phyloP scores from a whole-genome alignment of 176 grass and related monocot species.

The Lolium perenne region DNA sequence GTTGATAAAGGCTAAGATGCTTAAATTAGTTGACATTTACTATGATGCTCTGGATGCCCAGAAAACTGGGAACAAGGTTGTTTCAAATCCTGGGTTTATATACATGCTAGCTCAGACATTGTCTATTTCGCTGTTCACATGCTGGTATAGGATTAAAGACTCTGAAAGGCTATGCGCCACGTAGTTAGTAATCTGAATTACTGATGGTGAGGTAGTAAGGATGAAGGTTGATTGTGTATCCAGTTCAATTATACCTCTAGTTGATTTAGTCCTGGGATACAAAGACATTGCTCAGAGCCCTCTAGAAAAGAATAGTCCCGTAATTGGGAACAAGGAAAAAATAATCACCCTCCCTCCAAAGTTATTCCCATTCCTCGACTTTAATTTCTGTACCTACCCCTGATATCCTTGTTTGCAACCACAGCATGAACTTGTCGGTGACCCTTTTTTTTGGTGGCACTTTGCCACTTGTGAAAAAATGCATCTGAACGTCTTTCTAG shows the following conservation, averaged over 20 bases:
- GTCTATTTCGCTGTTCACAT: not conserved
- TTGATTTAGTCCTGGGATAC: not conserved
- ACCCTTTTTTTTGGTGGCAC: no score
- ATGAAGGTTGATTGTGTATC: not conserved
- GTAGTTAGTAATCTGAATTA: no score
- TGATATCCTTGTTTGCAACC: no score
- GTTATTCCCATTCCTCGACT: not conserved
- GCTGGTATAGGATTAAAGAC: not conserved
- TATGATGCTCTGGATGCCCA: constrained; percentile 76
- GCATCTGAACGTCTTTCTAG: no score
- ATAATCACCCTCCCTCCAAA: not conserved
- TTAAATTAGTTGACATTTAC: constrained; percentile 72
- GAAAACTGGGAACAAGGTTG: constrained; percentile 68
- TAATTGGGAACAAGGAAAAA: not conserved
- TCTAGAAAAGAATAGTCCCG: not conserved
- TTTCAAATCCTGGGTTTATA: constrained; percentile 2
- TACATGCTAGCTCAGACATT: not conserved
- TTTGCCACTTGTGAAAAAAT: no score
- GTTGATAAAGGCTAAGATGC: constrained; percentile 50
- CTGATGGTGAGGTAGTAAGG: not conserved
- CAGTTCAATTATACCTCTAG: not conserved
- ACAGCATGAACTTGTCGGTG: no score
- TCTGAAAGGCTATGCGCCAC: not conserved
- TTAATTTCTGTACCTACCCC: not conserved
- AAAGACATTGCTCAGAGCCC: not conserved